A percentile compares a stretch with the other conserved stretches of the same genome.
phyloP scores from a whole-genome alignment of 169 alveolate species.

The Hepatocystis sp. region DNA sequence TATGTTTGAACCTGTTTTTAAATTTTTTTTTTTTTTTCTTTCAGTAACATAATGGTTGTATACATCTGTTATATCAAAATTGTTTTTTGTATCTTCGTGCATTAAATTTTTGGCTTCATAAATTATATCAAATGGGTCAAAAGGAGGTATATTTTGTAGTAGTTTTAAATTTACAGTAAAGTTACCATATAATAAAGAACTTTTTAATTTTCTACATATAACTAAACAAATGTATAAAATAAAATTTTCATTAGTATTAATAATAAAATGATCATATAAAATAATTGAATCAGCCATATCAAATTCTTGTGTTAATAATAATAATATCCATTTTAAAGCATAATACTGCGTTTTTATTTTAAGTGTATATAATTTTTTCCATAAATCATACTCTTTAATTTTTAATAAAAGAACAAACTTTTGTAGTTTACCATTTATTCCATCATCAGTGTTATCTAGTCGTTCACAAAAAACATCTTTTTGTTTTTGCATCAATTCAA shows the following conservation, averaged over 20 bases:
- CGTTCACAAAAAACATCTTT: slow-evolving; percentile 85
- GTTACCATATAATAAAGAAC: slow-evolving; percentile 56
- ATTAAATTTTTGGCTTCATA: slow-evolving; percentile 65
- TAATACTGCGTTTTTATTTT: slow-evolving; percentile 79
- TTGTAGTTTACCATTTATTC: slow-evolving; percentile 76
- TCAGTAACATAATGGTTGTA: slow-evolving; percentile 37
- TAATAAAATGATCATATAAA: slow-evolving; percentile 74
- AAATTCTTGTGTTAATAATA: slow-evolving; percentile 83
- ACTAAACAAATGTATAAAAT: slow-evolving; percentile 73
- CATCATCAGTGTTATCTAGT: slow-evolving; percentile 80
- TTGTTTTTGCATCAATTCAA: slow-evolving; percentile 87
- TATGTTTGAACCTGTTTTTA: too few relatives aligned
- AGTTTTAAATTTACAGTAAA: slow-evolving; percentile 70
- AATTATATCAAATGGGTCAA: slow-evolving; percentile 72
- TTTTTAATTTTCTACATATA: slow-evolving; percentile 49
- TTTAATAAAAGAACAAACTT: slow-evolving; percentile 72
- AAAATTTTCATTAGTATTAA: slow-evolving; percentile 62
- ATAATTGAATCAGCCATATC: slow-evolving; percentile 74
- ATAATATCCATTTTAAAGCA: slow-evolving; percentile 83
- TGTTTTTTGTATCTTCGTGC: slow-evolving; percentile 35
- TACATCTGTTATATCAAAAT: slow-evolving; percentile 31
- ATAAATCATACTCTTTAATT: slow-evolving; percentile 67
- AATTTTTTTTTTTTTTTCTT: slow-evolving; percentile 38
- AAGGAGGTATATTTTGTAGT: slow-evolving; percentile 74
- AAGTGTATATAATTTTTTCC: slow-evolving; percentile 49